Evolutionary conservation across 148 eudicot species (phyloP).

Genomic region (Amaranthus palmeri): DNA sequence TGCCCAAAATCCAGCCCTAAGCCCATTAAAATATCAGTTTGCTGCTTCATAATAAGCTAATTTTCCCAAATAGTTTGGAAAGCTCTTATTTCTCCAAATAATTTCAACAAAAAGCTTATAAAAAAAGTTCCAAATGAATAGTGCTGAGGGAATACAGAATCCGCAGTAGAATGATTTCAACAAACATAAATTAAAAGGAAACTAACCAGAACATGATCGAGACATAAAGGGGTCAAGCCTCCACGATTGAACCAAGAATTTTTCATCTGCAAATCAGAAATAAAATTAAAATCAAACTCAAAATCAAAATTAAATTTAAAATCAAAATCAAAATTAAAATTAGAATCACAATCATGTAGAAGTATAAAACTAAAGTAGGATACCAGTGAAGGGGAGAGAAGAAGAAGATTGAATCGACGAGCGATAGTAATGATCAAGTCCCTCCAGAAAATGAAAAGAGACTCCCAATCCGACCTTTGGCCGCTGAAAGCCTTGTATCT

Average conservation of each 20-base stretch:
- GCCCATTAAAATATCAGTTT: no score
- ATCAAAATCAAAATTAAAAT: not conserved
- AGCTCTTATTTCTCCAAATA: no score
- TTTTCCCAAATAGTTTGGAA: no score
- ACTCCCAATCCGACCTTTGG: constrained; percentile 42
- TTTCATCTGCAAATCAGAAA: constrained; percentile 30
- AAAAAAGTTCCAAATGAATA: not conserved
- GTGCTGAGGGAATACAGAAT: not conserved
- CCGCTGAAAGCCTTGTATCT: constrained; percentile 88
- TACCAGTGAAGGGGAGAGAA: constrained; percentile 50
- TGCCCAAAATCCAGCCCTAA: no score
- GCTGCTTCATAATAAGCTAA: no score
- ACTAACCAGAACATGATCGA: constrained; percentile 60
- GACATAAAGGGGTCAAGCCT: constrained; percentile 74
- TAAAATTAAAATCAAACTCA: not conserved
- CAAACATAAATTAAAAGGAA: not conserved
- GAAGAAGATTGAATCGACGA: constrained; percentile 35
- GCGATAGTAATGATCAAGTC: no score
- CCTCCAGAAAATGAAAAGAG: no score
- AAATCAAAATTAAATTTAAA: not conserved
- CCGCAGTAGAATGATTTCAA: not conserved
- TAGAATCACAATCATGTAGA: not conserved
- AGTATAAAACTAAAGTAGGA: not conserved
- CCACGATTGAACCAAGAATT: constrained; percentile 63
- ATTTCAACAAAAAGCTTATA: no score